These are phyloP conservation scores for Morella rubra DNA, from an alignment of 306 rosid species.

Conservation along the genomic window DNA sequence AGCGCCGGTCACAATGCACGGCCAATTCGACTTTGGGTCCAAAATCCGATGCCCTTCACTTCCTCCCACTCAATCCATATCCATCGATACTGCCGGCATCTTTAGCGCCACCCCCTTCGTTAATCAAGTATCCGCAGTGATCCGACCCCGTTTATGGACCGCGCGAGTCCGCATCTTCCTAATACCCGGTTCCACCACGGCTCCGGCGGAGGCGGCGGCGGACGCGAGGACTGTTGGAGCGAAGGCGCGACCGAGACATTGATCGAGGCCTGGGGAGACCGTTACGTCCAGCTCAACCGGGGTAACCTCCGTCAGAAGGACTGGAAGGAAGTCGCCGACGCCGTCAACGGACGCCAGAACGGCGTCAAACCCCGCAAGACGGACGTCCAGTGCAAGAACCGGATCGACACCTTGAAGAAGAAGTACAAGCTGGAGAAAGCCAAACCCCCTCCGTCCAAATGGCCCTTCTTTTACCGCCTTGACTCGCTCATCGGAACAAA, in stretches of 20 bases:
- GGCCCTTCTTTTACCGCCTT: constrained; percentile 45
- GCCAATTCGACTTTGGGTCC: constrained; percentile 32
- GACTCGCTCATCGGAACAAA: constrained; percentile 33
- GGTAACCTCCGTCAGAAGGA: constrained; percentile 56
- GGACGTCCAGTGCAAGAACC: constrained; percentile 51
- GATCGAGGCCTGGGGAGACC: constrained; percentile 51
- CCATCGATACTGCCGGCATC: background rate
- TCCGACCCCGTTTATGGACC: constrained; percentile 24
- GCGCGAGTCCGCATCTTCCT: background rate
- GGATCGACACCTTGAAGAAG: constrained; percentile 56
- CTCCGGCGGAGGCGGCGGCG: background rate
- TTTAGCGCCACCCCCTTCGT: background rate
- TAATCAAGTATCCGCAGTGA: background rate
- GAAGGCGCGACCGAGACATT: constrained; percentile 43
- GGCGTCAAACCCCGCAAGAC: constrained; percentile 36
- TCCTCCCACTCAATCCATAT: background rate
- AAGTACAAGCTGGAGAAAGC: constrained; percentile 51
- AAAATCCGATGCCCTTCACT: constrained; percentile 28
- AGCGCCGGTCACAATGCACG: constrained; percentile 47
- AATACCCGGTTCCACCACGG: constrained; percentile 20
- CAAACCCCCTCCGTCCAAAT: constrained; percentile 38
- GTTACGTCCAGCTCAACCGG: constrained; percentile 42
- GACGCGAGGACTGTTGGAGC: constrained; percentile 55
- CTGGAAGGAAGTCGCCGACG: constrained; percentile 51
- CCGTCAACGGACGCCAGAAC: constrained; percentile 30